phyloP scores from a whole-genome alignment of 441 rosid genomes.

The Adansonia gregorii region DNA sequence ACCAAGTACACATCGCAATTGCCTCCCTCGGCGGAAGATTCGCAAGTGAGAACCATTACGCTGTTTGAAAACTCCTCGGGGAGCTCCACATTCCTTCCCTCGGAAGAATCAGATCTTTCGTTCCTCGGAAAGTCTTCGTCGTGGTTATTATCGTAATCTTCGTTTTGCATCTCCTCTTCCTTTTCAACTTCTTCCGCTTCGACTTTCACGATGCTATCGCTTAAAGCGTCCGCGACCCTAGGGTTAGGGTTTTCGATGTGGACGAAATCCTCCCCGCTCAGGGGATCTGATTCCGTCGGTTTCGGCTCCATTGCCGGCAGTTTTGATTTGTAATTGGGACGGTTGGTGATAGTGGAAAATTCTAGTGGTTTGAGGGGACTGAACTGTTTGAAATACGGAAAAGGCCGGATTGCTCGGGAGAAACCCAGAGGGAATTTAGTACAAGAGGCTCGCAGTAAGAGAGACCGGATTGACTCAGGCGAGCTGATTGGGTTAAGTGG shows the following conservation, averaged over 20 bases:
- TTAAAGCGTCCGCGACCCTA: slow-evolving; percentile 43
- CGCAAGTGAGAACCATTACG: slow-evolving; percentile 70
- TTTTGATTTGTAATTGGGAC: slow-evolving; percentile 1
- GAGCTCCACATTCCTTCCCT: slow-evolving; percentile 43
- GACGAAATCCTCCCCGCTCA: slow-evolving; percentile 66
- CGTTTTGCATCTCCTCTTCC: slow-evolving; percentile 20
- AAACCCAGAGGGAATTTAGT: background rate
- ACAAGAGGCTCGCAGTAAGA: background rate
- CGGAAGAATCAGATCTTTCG: slow-evolving; percentile 35
- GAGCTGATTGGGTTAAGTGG: slow-evolving; percentile 31
- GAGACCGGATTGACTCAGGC: slow-evolving; percentile 29
- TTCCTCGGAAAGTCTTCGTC: slow-evolving; percentile 32
- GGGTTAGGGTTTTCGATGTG: slow-evolving; percentile 70
- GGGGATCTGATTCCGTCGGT: slow-evolving; percentile 40
- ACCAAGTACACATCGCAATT: slow-evolving; percentile 80
- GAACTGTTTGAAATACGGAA: background rate
- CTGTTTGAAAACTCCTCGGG: slow-evolving; percentile 72
- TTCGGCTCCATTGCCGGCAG: slow-evolving; percentile 47
- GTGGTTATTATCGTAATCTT: background rate
- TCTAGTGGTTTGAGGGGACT: slow-evolving; percentile 10
- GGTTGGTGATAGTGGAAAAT: slow-evolving; percentile 9
- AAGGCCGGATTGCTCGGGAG: background rate
- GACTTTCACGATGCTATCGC: slow-evolving; percentile 85
- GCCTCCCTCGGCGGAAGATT: slow-evolving; percentile 66
- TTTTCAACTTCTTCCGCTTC: slow-evolving; percentile 44